phyloP scores from a whole-genome alignment of 441 rosid species.

The Kokia cookei region DNA sequence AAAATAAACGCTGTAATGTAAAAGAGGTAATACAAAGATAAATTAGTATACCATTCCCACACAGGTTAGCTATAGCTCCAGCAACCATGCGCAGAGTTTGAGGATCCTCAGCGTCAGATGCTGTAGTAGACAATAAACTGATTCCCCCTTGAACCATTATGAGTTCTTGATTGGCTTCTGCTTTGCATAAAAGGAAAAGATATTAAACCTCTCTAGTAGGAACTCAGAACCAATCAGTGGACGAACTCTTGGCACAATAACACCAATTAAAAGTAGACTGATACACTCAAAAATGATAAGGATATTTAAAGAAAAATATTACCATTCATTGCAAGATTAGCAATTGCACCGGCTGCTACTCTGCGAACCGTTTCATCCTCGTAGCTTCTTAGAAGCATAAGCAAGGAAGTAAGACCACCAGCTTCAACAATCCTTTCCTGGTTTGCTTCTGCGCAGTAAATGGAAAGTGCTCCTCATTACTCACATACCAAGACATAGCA shows the following conservation, averaged over 20 bases:
- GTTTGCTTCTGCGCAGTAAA: conserved; percentile 62
- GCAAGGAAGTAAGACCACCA: conserved; percentile 89
- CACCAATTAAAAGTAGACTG: neutral
- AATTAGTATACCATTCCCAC: conserved; percentile 77
- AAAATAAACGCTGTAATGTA: neutral
- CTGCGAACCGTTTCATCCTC: conserved; percentile 95
- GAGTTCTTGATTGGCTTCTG: conserved; percentile 92
- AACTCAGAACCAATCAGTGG: neutral
- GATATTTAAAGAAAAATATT: conserved; percentile 6
- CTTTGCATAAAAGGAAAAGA: conserved; percentile 13
- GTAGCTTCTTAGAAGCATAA: conserved; percentile 89
- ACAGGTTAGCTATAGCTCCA: conserved; percentile 93
- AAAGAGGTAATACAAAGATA: conserved; percentile 4
- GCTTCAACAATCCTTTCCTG: conserved; percentile 95
- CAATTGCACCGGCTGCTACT: conserved; percentile 99
- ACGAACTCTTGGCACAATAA: neutral
- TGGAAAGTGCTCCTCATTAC: conserved; percentile 7
- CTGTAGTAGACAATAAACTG: conserved; percentile 72
- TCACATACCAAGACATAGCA: neutral
- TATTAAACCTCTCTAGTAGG: conserved; percentile 4
- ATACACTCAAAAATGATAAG: conserved; percentile 1
- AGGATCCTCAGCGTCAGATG: conserved; percentile 91
- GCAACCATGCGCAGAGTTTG: conserved; percentile 99
- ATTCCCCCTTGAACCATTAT: conserved; percentile 91
- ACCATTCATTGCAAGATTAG: conserved; percentile 99